Evolutionary conservation across 345 rosid genomes (phyloP), one percentile per base, ranked within the genome.

Genomic region (Citrus reticulata): DNA sequence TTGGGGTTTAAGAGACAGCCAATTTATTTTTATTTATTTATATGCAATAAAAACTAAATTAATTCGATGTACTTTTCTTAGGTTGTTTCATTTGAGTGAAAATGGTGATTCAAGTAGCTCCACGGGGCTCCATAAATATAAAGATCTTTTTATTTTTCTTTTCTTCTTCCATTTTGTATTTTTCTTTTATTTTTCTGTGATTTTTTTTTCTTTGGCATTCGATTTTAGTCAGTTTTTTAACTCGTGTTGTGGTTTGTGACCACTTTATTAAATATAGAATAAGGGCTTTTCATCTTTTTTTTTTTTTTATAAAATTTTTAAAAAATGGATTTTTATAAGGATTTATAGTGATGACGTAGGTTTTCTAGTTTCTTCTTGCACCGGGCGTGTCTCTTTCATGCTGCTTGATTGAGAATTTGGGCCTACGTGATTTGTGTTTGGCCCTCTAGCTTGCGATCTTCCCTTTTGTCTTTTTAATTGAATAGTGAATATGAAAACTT

Each of bases 1-100:
- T 51, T 81, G 81, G 89, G 84, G 83, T 81, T 84, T 84, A 73
- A 80, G 80, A 73, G 29, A 51, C 20, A 60, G n/a, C 24, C 66
- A 55, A 69, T 66, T 59, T 54, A 57, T 9, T 7, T 39, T 6
- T 35, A 7, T 49, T 34, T 35, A 22, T 51, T 42, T 37, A 72
- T 9, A 42, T 40, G 25, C 14, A 34, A 17, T 42, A 24, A 71
- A 30, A 64, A 30, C 14, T 64, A 29, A 70, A 35, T 66, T 70
- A 37, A 17, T 20, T 25, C 17, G 17, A 4, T 42, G 19, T 29
- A 25, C 55, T 66, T 37, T 32, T 37, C 10, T 6, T 9, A 11
- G 19, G 7, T 4, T 75, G 59, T 1, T 42, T 30, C 34, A 29
- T 62, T 27, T 14, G 24, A 20, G 63, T 13, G 64, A 57, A 72